A percentile compares a stretch with the other conserved stretches of the same genome.
Evolutionary conservation across 805 yeast species (phyloP).

Genomic region (Nakazawaea wickerhamii): DNA sequence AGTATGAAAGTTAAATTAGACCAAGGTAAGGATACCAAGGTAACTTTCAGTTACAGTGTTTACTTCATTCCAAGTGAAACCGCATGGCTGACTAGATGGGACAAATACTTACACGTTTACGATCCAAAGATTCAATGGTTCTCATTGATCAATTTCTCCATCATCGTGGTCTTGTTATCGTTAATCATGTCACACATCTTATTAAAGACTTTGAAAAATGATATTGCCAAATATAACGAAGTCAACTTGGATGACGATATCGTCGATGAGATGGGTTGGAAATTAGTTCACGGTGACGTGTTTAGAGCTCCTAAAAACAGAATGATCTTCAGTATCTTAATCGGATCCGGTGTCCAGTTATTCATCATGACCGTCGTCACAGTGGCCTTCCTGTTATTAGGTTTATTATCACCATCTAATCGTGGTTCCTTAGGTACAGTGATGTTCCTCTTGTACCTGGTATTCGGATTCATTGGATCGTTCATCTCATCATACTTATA

Average conservation of each 20-base stretch:
- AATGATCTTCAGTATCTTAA: constrained; percentile 67
- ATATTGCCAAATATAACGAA: constrained; percentile 84
- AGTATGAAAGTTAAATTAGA: constrained; percentile 42
- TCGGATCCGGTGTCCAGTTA: constrained; percentile 87
- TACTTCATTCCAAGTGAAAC: constrained; percentile 63
- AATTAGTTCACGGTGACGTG: constrained; percentile 90
- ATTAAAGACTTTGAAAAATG: constrained; percentile 73
- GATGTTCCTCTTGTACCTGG: constrained; percentile 76
- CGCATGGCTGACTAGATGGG: constrained; percentile 99
- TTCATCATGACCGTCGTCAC: constrained; percentile 71
- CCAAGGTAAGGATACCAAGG: constrained; percentile 46
- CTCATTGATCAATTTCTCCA: constrained; percentile 79
- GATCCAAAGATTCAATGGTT: constrained; percentile 97
- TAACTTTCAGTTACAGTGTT: constrained; percentile 83
- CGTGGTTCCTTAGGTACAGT: constrained; percentile 92
- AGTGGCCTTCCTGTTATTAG: constrained; percentile 77
- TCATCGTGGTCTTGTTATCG: constrained; percentile 74
- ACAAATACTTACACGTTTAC: constrained; percentile 84
- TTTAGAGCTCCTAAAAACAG: constrained; percentile 76
- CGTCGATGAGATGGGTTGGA: constrained; percentile 96
- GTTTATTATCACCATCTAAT: constrained; percentile 88
- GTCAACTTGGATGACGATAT: constrained; percentile 82
- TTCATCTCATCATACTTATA: constrained; percentile 82
- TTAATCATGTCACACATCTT: constrained; percentile 75
- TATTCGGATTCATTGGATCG: constrained; percentile 80